Conservation (phyloP, 2,329 filamentous ascomycete genomes). For the Dactylella cylindrospora region DNA sequence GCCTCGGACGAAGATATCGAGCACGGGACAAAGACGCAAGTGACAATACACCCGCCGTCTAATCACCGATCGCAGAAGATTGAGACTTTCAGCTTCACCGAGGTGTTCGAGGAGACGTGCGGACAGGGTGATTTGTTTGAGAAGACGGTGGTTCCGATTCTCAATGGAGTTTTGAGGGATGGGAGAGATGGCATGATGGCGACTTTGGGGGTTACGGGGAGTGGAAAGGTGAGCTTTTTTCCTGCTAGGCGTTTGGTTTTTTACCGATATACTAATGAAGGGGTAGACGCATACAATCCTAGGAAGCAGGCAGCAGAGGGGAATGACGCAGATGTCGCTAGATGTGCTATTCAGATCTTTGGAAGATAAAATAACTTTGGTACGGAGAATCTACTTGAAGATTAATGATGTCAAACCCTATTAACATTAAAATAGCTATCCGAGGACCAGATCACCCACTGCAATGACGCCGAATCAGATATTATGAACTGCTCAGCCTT, state of each 20-base stretch:
- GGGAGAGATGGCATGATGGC: slow-evolving; percentile 80
- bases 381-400: slow-evolving; percentile 1
- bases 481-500: slow-evolving; percentile 21
- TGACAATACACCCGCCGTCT: slow-evolving; percentile 59
- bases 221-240: slow-evolving; percentile 73
- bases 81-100: slow-evolving; percentile 92
- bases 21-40: slow-evolving; percentile 27
- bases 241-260: neutral
- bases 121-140: slow-evolving; percentile 85
- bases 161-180: slow-evolving; percentile 73
- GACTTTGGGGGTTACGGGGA: slow-evolving; percentile 90
- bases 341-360: slow-evolving; percentile 87
- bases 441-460: slow-evolving; percentile 34
- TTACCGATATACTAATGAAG: slow-evolving; percentile 10
- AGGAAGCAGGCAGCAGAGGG: slow-evolving; percentile 80
- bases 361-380: slow-evolving; percentile 62
- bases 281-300: slow-evolving; percentile 91
- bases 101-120: slow-evolving; percentile 84
- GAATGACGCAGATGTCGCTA: slow-evolving; percentile 85
- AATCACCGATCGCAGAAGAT: slow-evolving; percentile 80
- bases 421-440: slow-evolving; percentile 10
- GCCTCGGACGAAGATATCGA: slow-evolving; percentile 35
- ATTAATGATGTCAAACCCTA: neutral
- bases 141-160: slow-evolving; percentile 70
- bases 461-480: slow-evolving; percentile 38